A percentile compares a stretch with the other conserved stretches of the same genome.
Conservation (phyloP, 139 green algal genomes). For the Chlamydomonas schloesseri region DNA sequence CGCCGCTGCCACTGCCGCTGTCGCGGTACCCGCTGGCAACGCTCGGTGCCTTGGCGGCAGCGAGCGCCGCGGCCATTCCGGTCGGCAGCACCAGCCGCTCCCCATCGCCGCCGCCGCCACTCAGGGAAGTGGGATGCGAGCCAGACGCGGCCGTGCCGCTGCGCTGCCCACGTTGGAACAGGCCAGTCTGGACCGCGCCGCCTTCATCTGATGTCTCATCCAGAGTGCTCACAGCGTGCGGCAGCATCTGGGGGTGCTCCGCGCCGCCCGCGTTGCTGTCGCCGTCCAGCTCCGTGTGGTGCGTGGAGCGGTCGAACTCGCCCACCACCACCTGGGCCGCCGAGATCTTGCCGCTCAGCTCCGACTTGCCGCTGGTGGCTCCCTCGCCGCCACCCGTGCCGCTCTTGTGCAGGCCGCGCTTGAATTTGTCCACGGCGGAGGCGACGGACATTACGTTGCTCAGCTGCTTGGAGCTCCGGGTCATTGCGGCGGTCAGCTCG, state of each 20-base stretch:
- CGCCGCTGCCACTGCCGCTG: background rate
- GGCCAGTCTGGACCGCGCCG: no score
- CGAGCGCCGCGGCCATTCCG: background rate
- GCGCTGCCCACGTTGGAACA: no score
- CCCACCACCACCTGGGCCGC: background rate
- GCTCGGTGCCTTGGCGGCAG: background rate
- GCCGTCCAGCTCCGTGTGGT: background rate
- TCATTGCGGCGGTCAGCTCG: slow-evolving; percentile 19
- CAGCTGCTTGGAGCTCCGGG: background rate
- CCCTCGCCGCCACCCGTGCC: background rate
- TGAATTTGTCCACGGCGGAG: slow-evolving; percentile 11
- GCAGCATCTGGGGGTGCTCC: background rate
- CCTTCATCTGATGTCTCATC: no score
- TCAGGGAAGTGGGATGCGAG: no score
- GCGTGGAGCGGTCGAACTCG: background rate
- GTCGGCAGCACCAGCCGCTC: background rate
- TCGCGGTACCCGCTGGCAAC: background rate
- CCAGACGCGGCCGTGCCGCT: no score
- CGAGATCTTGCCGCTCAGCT: background rate
- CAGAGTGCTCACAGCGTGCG: no score
- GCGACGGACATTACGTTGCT: background rate
- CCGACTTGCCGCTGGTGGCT: background rate
- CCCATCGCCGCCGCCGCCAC: no score
- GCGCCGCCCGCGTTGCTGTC: background rate
- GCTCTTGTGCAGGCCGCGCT: background rate